These are phyloP conservation scores for Cystobasidium onofrii DNA, from an alignment of 768 basidiomycete species.

Conservation along the genomic window DNA sequence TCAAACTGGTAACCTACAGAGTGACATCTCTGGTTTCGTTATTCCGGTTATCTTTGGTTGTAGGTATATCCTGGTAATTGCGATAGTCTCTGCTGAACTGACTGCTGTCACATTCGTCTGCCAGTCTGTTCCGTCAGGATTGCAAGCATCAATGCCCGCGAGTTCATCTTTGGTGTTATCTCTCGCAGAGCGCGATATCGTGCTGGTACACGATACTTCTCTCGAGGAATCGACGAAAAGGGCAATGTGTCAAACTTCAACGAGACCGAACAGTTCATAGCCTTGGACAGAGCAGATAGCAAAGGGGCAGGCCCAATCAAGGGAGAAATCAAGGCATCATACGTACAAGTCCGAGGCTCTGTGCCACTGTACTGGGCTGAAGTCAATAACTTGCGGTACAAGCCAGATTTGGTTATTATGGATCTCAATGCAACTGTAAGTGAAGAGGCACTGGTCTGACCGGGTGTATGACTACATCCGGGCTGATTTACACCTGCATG, in stretches of 20 bases:
- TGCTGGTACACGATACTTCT: constrained; percentile 94
- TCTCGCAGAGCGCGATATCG: constrained; percentile 88
- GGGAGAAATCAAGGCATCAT: constrained; percentile 56
- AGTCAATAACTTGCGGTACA: constrained; percentile 87
- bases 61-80: constrained; percentile 49
- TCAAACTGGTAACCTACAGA: constrained; percentile 27
- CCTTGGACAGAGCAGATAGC: constrained; percentile 53
- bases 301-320: constrained; percentile 39
- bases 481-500: neutral
- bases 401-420: constrained; percentile 94
- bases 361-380: constrained; percentile 95
- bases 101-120: constrained; percentile 1
- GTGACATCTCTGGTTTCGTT: constrained; percentile 59
- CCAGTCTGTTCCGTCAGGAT: constrained; percentile 79
- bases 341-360: constrained; percentile 87
- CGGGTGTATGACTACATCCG: constrained; percentile 28
- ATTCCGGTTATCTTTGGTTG: constrained; percentile 91
- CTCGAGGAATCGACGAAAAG: constrained; percentile 77
- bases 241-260: constrained; percentile 96
- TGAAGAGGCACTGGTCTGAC: constrained; percentile 19
- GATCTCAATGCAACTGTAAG: constrained; percentile 75
- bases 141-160: constrained; percentile 63
- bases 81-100: neutral
- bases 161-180: constrained; percentile 75
- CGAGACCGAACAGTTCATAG: constrained; percentile 88